Evolutionary conservation across 1,139 yeast genomes (phyloP).

Genomic region (Blastobotrys aristatus): DNA sequence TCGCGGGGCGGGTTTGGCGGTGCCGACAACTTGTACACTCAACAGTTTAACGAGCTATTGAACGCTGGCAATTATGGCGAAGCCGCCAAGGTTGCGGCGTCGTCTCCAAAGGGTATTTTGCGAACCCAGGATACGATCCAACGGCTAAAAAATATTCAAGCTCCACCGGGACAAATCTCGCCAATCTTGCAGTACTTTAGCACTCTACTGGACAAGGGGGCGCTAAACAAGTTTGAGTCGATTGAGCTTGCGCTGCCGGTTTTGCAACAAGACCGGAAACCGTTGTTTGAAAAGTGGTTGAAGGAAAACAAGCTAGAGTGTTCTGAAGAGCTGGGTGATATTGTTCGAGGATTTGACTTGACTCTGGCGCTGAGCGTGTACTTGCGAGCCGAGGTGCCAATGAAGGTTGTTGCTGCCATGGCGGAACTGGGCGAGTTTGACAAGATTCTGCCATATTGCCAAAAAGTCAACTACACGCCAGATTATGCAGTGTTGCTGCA

Average conservation of each 20-base stretch:
- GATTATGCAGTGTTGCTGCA: slow-evolving; percentile 88
- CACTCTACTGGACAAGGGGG: slow-evolving; percentile 86
- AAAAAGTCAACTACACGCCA: slow-evolving; percentile 83
- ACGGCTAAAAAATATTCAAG: slow-evolving; percentile 84
- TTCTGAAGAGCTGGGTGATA: slow-evolving; percentile 95
- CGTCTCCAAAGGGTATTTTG: slow-evolving; percentile 72
- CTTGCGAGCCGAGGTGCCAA: slow-evolving; percentile 75
- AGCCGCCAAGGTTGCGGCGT: slow-evolving; percentile 97
- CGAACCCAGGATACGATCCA: slow-evolving; percentile 94
- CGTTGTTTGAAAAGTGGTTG: slow-evolving; percentile 92
- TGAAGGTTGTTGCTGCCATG: slow-evolving; percentile 85
- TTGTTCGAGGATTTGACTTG: slow-evolving; percentile 82
- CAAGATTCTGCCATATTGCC: slow-evolving; percentile 90
- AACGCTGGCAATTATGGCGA: slow-evolving; percentile 81
- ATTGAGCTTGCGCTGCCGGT: slow-evolving; percentile 95
- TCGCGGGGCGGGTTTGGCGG: slow-evolving; percentile 97
- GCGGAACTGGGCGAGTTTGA: slow-evolving; percentile 97
- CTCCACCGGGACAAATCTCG: slow-evolving; percentile 94
- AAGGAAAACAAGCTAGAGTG: slow-evolving; percentile 90
- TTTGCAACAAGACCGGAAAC: slow-evolving; percentile 91
- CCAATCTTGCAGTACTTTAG: slow-evolving; percentile 93
- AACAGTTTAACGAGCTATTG: slow-evolving; percentile 84
- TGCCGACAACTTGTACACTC: slow-evolving; percentile 85
- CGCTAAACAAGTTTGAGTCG: slow-evolving; percentile 89
- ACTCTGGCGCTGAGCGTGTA: slow-evolving; percentile 89